Percentiles rank a stretch among this genome's conserved stretches.
phyloP scores from a whole-genome alignment of 176 grass and related monocot genomes.

The Thinopyrum elongatum region DNA sequence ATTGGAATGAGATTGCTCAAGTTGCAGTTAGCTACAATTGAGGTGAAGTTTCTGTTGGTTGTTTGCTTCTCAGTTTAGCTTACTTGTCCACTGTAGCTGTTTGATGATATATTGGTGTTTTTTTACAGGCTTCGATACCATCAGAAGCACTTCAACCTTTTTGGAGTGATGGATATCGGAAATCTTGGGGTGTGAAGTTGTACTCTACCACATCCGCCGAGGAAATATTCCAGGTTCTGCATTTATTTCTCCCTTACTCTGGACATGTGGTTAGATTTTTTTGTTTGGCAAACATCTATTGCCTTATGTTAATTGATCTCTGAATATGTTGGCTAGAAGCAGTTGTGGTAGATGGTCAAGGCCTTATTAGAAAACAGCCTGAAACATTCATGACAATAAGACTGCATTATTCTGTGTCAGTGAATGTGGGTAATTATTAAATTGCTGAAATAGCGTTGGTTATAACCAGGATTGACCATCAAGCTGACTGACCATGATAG shows the following conservation, averaged over 20 bases:
- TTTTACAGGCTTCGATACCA: conserved; percentile 73
- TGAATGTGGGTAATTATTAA: conserved; percentile 10
- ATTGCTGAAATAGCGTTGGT: conserved; percentile 16
- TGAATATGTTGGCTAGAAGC: conserved; percentile 16
- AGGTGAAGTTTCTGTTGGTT: conserved; percentile 43
- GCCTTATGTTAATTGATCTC: conserved; percentile 6
- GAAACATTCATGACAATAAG: background rate
- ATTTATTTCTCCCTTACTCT: conserved; percentile 32
- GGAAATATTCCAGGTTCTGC: conserved; percentile 65
- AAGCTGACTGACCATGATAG: conserved; percentile 3
- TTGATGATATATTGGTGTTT: conserved; percentile 28
- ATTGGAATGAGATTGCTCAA: conserved; percentile 79
- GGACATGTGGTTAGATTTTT: background rate
- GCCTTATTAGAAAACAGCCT: conserved; percentile 19
- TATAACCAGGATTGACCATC: conserved; percentile 20
- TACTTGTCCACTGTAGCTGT: conserved; percentile 13
- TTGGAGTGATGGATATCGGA: conserved; percentile 86
- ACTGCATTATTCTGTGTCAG: background rate
- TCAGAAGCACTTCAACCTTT: conserved; percentile 72
- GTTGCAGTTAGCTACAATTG: conserved; percentile 68
- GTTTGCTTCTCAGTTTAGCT: conserved; percentile 19
- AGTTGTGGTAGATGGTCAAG: conserved; percentile 9
- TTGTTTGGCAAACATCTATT: background rate
- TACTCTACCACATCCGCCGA: conserved; percentile 60
- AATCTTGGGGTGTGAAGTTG: conserved; percentile 88